Conservation (phyloP, 2,329 filamentous ascomycete genomes). For the Claviceps capensis region DNA sequence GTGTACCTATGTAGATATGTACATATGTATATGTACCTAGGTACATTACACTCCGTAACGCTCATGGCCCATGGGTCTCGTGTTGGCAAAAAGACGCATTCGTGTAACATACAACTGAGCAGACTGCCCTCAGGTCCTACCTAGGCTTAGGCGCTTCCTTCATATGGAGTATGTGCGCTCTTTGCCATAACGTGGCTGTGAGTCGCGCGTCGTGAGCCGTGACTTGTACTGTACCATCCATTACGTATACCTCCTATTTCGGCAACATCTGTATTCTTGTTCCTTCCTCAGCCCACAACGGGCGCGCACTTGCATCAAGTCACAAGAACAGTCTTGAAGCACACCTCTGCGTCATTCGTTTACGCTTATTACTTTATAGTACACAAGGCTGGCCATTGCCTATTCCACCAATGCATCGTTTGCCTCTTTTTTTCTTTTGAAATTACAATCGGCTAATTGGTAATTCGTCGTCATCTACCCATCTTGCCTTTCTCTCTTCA, state of each 20-base stretch:
- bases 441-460: conserved; percentile 21
- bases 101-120: neutral
- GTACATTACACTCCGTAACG: too few relatives aligned
- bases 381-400: neutral
- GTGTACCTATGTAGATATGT: neutral
- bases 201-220: too few relatives aligned
- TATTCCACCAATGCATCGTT: neutral
- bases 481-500: conserved; percentile 27
- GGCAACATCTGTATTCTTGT: too few relatives aligned
- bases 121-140: neutral
- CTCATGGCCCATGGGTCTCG: neutral
- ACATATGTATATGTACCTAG: neutral
- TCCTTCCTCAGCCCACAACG: neutral
- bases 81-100: neutral
- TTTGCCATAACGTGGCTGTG: too few relatives aligned
- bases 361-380: neutral
- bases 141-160: neutral
- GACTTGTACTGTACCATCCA: too few relatives aligned
- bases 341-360: neutral
- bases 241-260: neutral
- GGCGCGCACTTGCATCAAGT: neutral
- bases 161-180: neutral
- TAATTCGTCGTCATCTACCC: conserved; percentile 18
- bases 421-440: neutral
- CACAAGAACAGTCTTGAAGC: neutral